A percentile compares a stretch with the other conserved stretches of the same genome.
Evolutionary conservation across 75 land plant species (phyloP).

Genomic region (Selaginella moellendorffii): DNA sequence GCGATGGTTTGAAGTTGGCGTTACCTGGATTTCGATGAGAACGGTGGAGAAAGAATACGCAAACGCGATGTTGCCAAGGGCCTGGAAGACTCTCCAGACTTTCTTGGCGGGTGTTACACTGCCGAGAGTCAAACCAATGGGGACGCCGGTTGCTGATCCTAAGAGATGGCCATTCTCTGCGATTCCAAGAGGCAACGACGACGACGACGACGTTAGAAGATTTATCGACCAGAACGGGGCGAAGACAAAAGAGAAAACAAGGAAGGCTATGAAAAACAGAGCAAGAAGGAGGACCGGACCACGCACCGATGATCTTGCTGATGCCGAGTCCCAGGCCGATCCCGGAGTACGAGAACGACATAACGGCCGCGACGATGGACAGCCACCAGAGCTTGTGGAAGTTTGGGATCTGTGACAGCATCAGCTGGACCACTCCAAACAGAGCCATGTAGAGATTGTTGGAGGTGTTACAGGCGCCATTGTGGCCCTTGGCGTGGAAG

Average conservation of each 20-base stretch:
- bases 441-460: conserved; percentile 20
- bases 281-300: too few species aligned
- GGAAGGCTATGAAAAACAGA: too few species aligned
- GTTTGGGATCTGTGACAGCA: conserved; percentile 22
- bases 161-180: background rate
- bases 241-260: too few species aligned
- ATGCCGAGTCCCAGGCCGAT: conserved; percentile 22
- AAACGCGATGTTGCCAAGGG: conserved; percentile 61
- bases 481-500: conserved; percentile 15
- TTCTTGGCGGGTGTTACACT: conserved; percentile 12
- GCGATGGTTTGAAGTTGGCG: too few species aligned
- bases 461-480: conserved; percentile 16
- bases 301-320: conserved; percentile 17
- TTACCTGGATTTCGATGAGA: conserved; percentile 67
- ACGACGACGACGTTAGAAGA: too few species aligned
- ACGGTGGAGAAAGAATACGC: conserved; percentile 53
- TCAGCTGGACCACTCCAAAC: conserved; percentile 19
- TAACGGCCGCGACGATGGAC: conserved; percentile 18
- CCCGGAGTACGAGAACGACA: conserved; percentile 19
- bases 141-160: background rate
- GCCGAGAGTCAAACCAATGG: background rate
- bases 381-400: conserved; percentile 24
- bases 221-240: too few species aligned
- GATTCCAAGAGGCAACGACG: too few species aligned
- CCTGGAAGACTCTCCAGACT: conserved; percentile 59